Conservation (phyloP, 495 filamentous ascomycete genomes). For the Neurospora sp. region DNA sequence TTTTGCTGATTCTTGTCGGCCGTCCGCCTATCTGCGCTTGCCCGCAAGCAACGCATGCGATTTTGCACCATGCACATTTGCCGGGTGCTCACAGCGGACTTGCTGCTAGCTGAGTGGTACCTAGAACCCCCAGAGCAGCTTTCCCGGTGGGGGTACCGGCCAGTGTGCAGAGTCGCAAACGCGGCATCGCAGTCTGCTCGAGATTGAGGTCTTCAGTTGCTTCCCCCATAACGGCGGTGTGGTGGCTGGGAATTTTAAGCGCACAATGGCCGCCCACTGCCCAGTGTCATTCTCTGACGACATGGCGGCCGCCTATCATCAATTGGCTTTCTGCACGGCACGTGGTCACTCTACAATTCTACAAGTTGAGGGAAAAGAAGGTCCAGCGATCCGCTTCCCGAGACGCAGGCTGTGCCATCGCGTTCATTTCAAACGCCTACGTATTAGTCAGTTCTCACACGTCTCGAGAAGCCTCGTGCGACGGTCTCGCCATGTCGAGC, state of each 20-base stretch:
- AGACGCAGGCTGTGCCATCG: slow-evolving; percentile 3
- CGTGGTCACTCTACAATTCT: not conserved
- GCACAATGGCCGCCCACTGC: not conserved
- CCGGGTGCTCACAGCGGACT: slow-evolving; percentile 4
- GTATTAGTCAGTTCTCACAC: slow-evolving; percentile 16
- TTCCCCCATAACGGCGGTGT: slow-evolving; percentile 15
- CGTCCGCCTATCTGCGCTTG: not conserved
- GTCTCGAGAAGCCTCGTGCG: slow-evolving; percentile 19
- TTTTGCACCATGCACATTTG: slow-evolving; percentile 4
- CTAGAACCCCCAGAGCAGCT: slow-evolving; percentile 2
- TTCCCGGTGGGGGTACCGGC: not conserved
- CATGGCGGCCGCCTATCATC: not conserved
- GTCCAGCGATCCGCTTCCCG: slow-evolving; percentile 16
- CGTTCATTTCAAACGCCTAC: slow-evolving; percentile 6
- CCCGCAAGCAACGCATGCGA: slow-evolving; percentile 4
- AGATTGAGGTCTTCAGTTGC: not conserved
- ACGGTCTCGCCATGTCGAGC: slow-evolving; percentile 16
- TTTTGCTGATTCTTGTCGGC: slow-evolving; percentile 2
- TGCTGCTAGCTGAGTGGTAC: slow-evolving; percentile 18
- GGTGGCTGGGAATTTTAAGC: slow-evolving; percentile 8
- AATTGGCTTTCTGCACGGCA: not conserved
- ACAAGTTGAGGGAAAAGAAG: slow-evolving; percentile 1
- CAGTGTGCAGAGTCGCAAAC: slow-evolving; percentile 1
- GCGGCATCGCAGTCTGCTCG: slow-evolving; percentile 1
- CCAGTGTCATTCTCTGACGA: not conserved